These are phyloP conservation scores for Sedum album DNA, from an alignment of 164 flowering plant species.

Conservation along the genomic window DNA sequence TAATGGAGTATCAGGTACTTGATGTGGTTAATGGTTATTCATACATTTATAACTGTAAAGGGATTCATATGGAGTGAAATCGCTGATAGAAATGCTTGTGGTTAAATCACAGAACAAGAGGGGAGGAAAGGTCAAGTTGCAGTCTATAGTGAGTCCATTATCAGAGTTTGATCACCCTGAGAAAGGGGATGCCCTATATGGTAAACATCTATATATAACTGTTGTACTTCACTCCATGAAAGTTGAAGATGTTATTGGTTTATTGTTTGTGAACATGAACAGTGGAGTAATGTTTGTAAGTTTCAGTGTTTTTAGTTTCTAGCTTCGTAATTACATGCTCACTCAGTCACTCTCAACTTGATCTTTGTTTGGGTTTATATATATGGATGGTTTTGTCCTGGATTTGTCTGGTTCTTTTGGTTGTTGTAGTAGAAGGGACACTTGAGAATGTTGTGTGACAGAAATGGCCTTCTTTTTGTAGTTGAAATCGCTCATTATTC, in stretches of 20 bases:
- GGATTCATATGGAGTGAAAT: neutral
- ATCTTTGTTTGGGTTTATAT: too few species aligned
- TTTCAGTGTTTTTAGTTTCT: too few species aligned
- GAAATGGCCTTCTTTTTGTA: neutral
- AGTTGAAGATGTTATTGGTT: too few species aligned
- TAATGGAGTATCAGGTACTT: slow-evolving; percentile 94
- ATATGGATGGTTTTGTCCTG: too few species aligned
- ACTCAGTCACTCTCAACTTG: too few species aligned
- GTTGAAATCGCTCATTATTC: neutral
- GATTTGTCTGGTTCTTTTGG: too few species aligned
- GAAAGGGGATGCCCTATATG: slow-evolving; percentile 86
- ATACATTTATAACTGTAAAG: neutral
- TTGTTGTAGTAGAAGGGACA: neutral
- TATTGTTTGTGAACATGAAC: too few species aligned
- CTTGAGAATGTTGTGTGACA: too few species aligned
- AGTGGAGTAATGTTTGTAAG: too few species aligned
- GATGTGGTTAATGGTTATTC: neutral
- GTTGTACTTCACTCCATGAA: too few species aligned
- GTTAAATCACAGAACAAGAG: slow-evolving; percentile 54
- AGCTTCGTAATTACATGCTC: too few species aligned
- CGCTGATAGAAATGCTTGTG: neutral
- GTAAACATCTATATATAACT: slow-evolving; percentile 24
- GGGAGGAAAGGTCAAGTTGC: slow-evolving; percentile 80
- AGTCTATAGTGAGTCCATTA: slow-evolving; percentile 59
- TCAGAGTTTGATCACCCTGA: slow-evolving; percentile 75